Base-by-base conservation (phyloP, 352 stramenopile species). In the Phytopythium cucurbitacearum region DNA sequence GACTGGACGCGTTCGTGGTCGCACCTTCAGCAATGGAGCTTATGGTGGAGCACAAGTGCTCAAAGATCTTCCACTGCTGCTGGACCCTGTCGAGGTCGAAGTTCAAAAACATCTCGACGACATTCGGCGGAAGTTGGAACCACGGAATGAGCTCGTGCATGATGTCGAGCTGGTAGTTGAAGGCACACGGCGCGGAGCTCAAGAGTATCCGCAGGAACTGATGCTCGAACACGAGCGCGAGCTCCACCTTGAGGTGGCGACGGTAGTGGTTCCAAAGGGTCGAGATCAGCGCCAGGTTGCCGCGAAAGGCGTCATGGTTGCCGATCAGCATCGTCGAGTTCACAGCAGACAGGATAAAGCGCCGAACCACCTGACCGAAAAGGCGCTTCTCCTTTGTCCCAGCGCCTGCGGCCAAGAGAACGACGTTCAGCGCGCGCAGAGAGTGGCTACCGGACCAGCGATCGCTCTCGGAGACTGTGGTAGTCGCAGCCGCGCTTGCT, bases 91-190 rank as follows among this genome's bases (percentile, higher is more conserved):
- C 83, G 67, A 95, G 69, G 62, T 95, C 85, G 42, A 93, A 95
- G 51, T 95, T 95, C 16, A 91, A 57, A 45, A 95, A 95, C 6
- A 95, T 87, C 54, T 95, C 85, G 34, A 95, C 79, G 9, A 95
- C 76, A 37, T 95, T 95, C 60, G 91, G 82, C 2, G 85, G 80
- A 1, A 95, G 69, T 51, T 95, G 83, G 21, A 95, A 66, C 80
- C 76, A 91, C 32, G 71, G 76, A 4, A 59, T 85, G 45, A 95
- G 63, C 40, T 92, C 85, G 28, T 91, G 67, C 66, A 94, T 85
- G 38, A 95, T 90, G 39, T 82, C 64, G 40, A 87, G 60, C 56
- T 92, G 82, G 49, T 84, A 76, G n/a, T 65, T 73, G 39, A 62
- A 50, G 4, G 83, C 73, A 16, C 70, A 74, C 3, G 57, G 48